Evolutionary conservation across 257 asterid species (phyloP), one percentile per base, ranked within the genome.

Genomic region (Solanum virginianum): DNA sequence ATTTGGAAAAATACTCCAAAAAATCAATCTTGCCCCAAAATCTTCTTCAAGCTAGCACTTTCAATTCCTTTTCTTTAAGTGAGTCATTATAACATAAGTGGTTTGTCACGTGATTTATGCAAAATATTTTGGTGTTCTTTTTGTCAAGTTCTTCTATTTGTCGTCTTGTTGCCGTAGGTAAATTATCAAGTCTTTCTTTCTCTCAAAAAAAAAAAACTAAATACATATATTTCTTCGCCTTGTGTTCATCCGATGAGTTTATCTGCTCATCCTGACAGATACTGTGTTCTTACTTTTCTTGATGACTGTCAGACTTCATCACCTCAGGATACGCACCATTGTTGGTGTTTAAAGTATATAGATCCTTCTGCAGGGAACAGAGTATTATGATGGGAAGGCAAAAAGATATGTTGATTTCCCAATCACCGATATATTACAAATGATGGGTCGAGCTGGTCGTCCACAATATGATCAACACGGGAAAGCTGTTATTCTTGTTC

Each of bases 381-480:
- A 96, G 88, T 96, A 83, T 87, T 96, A 91, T 90, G 99, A 96
- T 90, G 99, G 92, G 85, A 96, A 95, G 87, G 72, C 98, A 75
- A 95, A 96, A 91, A 90, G 99, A 89, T 96, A 96, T 84, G 95
- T 96, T 79, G 99, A 96, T 91, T 95, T 95, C 87, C 99, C 99
- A 45, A 95, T 96, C 80, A 96, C 99, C 12, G 99, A 96, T 91
- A 95, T 96, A 82, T 85, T 96, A 83, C 99, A 96, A 90, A 96
- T 96, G 99, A 96, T 96, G 99, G 99, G 99, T 82, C 92, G 99
- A 91, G 99, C 99, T 79, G 99, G 99, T 51, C 94, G 99, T 80
- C 99, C 99, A 87, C 99, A 96, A 88, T 96, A 84, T 81, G 99
- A 96, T 88, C 99, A 96, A 90, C 98, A 95, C 51, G 99, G 99